Conservation (phyloP, 305 asterid species). For the Striga hermonthica region DNA sequence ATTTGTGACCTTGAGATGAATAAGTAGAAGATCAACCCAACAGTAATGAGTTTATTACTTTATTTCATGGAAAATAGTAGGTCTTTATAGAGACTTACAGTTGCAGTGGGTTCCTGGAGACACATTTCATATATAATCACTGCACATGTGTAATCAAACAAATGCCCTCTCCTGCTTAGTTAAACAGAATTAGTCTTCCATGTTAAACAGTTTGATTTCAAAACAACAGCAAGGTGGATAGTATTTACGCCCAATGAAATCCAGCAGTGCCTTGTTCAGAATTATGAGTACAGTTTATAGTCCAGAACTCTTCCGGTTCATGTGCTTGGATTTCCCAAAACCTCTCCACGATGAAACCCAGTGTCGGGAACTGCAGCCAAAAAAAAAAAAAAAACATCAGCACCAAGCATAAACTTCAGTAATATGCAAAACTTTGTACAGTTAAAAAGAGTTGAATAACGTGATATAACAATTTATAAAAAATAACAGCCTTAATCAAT, state of each 20-base stretch:
- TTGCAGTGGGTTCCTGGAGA: constrained; percentile 75
- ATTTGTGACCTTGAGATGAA: constrained; percentile 59
- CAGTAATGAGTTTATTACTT: constrained; percentile 23
- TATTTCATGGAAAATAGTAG: constrained; percentile 24
- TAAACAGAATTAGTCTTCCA: constrained; percentile 31
- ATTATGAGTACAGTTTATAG: constrained; percentile 81
- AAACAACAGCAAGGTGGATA: constrained; percentile 27
- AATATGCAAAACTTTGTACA: constrained; percentile 15
- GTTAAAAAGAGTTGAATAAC: constrained; percentile 25
- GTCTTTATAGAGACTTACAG: constrained; percentile 57
- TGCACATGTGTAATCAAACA: constrained; percentile 95
- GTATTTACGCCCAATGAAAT: constrained; percentile 79
- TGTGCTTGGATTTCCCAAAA: constrained; percentile 97
- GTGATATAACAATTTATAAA: neutral
- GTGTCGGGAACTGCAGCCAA: constrained; percentile 83
- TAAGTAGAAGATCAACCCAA: constrained; percentile 28
- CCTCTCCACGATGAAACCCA: constrained; percentile 95
- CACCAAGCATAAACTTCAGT: constrained; percentile 23
- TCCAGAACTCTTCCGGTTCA: constrained; percentile 97
- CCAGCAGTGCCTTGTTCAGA: constrained; percentile 80
- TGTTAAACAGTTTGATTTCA: constrained; percentile 19
- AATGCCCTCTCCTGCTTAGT: constrained; percentile 86
- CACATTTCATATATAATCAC: constrained; percentile 86
- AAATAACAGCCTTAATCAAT: constrained; percentile 19
- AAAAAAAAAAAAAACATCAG: constrained; percentile 26